phyloP scores from a whole-genome alignment of 176 grass and related monocot species.

The Eleusine coracana region DNA sequence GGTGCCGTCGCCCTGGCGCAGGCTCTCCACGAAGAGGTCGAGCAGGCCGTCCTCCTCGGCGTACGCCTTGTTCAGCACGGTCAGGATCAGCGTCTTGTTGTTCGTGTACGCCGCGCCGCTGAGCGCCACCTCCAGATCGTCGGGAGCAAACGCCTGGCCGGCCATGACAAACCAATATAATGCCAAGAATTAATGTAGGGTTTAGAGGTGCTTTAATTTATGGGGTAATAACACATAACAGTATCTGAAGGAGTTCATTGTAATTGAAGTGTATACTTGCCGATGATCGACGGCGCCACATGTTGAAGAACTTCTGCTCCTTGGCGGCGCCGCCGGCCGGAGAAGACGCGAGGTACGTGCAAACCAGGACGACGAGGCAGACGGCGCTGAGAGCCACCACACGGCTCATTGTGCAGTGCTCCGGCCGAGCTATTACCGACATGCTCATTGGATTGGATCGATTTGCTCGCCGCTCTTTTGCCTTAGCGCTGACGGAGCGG shows the following conservation, averaged over 20 bases:
- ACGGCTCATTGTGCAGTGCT: conserved; percentile 41
- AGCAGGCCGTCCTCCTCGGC: conserved; percentile 67
- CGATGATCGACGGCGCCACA: conserved; percentile 34
- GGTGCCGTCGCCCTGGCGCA: conserved; percentile 59
- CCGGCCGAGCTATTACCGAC: background rate
- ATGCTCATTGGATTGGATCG: background rate
- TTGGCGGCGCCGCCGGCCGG: conserved; percentile 12
- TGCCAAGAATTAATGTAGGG: conserved; percentile 20
- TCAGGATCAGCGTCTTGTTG: conserved; percentile 75
- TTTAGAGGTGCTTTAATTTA: background rate
- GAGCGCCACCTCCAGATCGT: conserved; percentile 61
- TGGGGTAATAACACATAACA: background rate
- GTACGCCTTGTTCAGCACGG: conserved; percentile 67
- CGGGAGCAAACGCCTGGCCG: conserved; percentile 16
- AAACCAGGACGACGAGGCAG: conserved; percentile 31
- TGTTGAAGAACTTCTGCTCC: conserved; percentile 36
- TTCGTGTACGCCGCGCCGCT: conserved; percentile 54
- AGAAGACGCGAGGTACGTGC: conserved; percentile 34
- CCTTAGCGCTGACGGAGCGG: background rate
- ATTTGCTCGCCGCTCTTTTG: background rate
- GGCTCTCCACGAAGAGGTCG: conserved; percentile 65
- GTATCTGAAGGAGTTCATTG: background rate
- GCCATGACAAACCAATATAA: background rate
- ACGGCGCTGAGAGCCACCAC: conserved; percentile 11
- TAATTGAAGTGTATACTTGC: background rate